phyloP scores from a whole-genome alignment of 169 alveolate species.

The Plasmodium reichenowi region DNA sequence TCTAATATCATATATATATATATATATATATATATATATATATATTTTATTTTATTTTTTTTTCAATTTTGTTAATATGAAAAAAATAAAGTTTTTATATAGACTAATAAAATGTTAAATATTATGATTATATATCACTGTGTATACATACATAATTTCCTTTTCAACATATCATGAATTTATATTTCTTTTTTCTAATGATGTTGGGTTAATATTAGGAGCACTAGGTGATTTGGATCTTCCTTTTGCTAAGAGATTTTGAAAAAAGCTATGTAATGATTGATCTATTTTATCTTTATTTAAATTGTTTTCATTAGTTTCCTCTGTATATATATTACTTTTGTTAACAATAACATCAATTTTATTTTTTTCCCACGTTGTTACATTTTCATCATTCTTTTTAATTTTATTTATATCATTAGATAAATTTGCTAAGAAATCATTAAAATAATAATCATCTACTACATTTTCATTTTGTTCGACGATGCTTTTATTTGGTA shows the following conservation, averaged over 20 bases:
- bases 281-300: constrained; percentile 48
- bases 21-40: no score
- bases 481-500: constrained; percentile 65
- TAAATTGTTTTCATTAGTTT: constrained; percentile 6
- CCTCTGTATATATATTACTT: constrained; percentile 12
- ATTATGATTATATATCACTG: no score
- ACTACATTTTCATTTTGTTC: constrained; percentile 64
- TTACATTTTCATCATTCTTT: not conserved
- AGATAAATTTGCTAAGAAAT: constrained; percentile 27
- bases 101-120: no score
- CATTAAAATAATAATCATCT: constrained; percentile 36
- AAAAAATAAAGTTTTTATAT: no score
- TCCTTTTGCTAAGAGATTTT: constrained; percentile 66
- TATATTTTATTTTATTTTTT: no score
- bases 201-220: constrained; percentile 18
- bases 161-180: not conserved
- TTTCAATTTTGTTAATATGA: no score
- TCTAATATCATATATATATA: no score
- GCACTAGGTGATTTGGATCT: constrained; percentile 70
- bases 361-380: constrained; percentile 5
- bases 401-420: constrained; percentile 4
- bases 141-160: no score
- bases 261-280: constrained; percentile 70
- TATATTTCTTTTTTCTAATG: constrained; percentile 36
- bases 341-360: constrained; percentile 13